phyloP scores from a whole-genome alignment of 2,329 filamentous ascomycete species.

The Triangularia setosa region DNA sequence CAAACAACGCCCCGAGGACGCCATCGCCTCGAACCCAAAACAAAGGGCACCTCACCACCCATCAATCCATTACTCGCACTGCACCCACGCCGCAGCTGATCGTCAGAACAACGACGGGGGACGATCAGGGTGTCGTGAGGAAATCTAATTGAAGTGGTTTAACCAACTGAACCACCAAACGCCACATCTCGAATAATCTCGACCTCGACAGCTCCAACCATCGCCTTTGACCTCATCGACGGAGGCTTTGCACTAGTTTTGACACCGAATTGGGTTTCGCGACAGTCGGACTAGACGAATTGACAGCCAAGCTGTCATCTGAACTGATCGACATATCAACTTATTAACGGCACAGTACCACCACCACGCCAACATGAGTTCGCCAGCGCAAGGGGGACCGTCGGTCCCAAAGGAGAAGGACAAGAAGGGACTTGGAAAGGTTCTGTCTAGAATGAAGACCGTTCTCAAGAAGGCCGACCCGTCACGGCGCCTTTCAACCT shows the following conservation, averaged over 20 bases:
- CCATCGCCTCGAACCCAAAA: not conserved
- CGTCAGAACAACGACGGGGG: not conserved
- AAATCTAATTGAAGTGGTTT: not conserved
- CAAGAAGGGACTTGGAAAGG: constrained; percentile 46
- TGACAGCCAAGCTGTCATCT: not conserved
- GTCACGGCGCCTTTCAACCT: constrained; percentile 21
- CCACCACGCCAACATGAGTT: constrained; percentile 38
- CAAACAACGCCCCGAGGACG: not conserved
- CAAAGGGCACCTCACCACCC: not conserved
- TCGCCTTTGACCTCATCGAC: not conserved
- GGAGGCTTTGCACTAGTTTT: not conserved
- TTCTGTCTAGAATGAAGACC: constrained; percentile 48
- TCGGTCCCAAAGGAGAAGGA: constrained; percentile 39
- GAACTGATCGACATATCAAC: not conserved
- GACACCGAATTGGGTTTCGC: not conserved
- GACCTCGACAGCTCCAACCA: not conserved
- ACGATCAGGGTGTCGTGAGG: not conserved
- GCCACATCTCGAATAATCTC: not conserved
- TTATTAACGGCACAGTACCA: constrained; percentile 3
- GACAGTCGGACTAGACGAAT: not conserved
- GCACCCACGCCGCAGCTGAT: not conserved
- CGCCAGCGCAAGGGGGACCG: constrained; percentile 37
- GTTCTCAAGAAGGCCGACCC: constrained; percentile 44
- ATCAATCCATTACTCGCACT: not conserved
- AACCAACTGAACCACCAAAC: not conserved